Evolutionary conservation across 2,329 filamentous ascomycete species (phyloP).

Genomic region (Claviceps sp.): DNA sequence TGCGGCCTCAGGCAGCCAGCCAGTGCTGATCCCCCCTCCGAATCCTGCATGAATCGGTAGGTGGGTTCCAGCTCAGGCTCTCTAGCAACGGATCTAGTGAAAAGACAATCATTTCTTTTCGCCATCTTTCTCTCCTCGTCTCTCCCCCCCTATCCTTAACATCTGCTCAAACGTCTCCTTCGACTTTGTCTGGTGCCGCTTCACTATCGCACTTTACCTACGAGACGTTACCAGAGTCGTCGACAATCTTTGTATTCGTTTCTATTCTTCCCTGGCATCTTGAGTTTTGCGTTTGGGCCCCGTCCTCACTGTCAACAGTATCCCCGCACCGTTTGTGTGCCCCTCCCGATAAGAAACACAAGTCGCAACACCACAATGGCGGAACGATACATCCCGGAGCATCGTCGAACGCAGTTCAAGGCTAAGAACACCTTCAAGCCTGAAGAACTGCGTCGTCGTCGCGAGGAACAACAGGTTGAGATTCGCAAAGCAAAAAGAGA

Average conservation of each 20-base stretch:
- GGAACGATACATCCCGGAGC: conserved; percentile 98
- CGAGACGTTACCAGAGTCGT: conserved; percentile 1
- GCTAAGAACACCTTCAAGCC: conserved; percentile 98
- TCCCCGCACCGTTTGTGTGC: conserved; percentile 3
- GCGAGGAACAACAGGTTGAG: conserved; percentile 98
- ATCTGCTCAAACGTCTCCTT: conserved; percentile 1
- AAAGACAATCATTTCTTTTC: conserved; percentile 8
- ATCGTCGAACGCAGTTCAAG: conserved; percentile 99
- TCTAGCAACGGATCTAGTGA: conserved; percentile 9
- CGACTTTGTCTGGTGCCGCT: conserved; percentile 4
- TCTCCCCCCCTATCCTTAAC: conserved; percentile 1
- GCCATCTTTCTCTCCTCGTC: conserved; percentile 4
- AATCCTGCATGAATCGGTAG: conserved; percentile 3
- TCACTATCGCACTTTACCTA: neutral
- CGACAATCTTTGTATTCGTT: neutral
- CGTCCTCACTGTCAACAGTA: conserved; percentile 4
- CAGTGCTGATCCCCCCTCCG: neutral
- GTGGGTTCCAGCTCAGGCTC: conserved; percentile 10
- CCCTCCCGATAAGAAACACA: neutral
- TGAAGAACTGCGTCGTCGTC: conserved; percentile 93
- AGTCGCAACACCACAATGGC: conserved; percentile 52
- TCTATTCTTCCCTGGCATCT: neutral
- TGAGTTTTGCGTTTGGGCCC: neutral
- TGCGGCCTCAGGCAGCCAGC: conserved; percentile 8
- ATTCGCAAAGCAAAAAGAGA: conserved; percentile 98